Evolutionary conservation across 2,329 filamentous ascomycete genomes (phyloP), one percentile per base, ranked within the genome.

Genomic region (Cladophialophora carrionii): DNA sequence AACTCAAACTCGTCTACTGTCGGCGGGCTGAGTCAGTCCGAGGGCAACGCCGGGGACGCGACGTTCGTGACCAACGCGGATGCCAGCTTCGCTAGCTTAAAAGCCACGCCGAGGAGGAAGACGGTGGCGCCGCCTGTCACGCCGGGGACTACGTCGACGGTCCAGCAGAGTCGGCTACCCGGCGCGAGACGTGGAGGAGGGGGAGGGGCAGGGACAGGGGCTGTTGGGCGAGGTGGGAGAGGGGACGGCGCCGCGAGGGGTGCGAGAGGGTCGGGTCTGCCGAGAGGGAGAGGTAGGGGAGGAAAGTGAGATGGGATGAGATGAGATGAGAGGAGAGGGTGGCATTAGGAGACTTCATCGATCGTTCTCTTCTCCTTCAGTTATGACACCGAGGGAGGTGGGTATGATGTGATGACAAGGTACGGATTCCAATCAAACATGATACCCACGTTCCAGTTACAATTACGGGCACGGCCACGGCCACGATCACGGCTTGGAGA

Each of bases 211-310:
- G 51, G 76, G 26, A 3, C 26, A 29, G 26, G 26, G 79, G 31
- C 48, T 37, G 64, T 26, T 49, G 31, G 48, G 12, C 61, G 64
- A 32, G 64, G 62, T 4, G 49, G 46, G 34, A 65, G 67, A 61
- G 68, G 65, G 14, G 52, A 32, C 41, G 53, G 43, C 32, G 56
- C 12, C n/a, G 26, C 9, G 32, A 41, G 65, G 34, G 64, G 61
- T 26, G 48, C 52, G 26, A 65, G 67, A 62, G 67, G 64, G 26
- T 68, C 69, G 48, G 66, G 70, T 22, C 52, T 71, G 48, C 65
- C 70, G 37, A 71, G 72, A 51, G 77, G 78, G 22, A 74, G 78
- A 61, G 78, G 77, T 7, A 76, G 76, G 63, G 78, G 77, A 20
- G 68, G 71, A 52, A 76, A 75, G 64, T 80, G 29, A 73, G 17